phyloP scores from a whole-genome alignment of 2,329 filamentous ascomycete genomes.

The Colletotrichum sp. region DNA sequence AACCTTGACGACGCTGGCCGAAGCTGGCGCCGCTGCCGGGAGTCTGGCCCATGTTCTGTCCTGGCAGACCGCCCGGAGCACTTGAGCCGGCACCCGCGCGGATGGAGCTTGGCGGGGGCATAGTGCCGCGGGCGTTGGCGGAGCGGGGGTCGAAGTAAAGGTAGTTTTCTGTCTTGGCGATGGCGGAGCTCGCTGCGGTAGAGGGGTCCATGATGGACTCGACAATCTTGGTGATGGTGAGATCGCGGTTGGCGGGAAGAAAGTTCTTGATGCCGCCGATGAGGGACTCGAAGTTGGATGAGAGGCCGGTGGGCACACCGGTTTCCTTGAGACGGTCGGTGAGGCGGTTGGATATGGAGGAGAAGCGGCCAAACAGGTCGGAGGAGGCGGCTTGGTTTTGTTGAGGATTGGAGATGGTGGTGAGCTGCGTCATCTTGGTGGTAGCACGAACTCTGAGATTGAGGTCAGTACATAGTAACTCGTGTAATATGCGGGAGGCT shows the following conservation, averaged over 20 bases:
- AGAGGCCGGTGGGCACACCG: slow-evolving; percentile 70
- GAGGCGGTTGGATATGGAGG: slow-evolving; percentile 86
- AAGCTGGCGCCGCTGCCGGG: slow-evolving; percentile 82
- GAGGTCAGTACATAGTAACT: background rate
- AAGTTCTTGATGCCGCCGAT: slow-evolving; percentile 98
- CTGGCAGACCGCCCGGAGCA: slow-evolving; percentile 53
- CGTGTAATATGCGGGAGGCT: slow-evolving; percentile 34
- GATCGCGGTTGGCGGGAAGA: slow-evolving; percentile 91
- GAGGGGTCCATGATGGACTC: slow-evolving; percentile 98
- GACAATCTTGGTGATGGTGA: slow-evolving; percentile 96
- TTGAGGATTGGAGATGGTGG: slow-evolving; percentile 82
- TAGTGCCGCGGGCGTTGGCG: slow-evolving; percentile 88
- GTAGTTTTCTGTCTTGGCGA: slow-evolving; percentile 95
- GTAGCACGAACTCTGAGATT: slow-evolving; percentile 78
- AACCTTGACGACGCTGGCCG: slow-evolving; percentile 88
- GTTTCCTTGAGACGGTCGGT: slow-evolving; percentile 95
- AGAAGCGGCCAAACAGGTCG: slow-evolving; percentile 93
- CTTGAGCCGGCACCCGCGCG: slow-evolving; percentile 47
- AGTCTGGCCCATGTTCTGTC: slow-evolving; percentile 43
- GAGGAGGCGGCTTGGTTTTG: slow-evolving; percentile 65
- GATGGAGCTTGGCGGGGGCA: slow-evolving; percentile 77
- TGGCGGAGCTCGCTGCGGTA: slow-evolving; percentile 86
- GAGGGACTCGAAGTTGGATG: slow-evolving; percentile 88
- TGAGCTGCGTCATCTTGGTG: slow-evolving; percentile 97
- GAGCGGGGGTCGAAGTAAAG: slow-evolving; percentile 96